A percentile compares a stretch with the other conserved stretches of the same genome.
Evolutionary conservation across 495 filamentous ascomycete species (phyloP).

Genomic region (Aspergillus nidulans): DNA sequence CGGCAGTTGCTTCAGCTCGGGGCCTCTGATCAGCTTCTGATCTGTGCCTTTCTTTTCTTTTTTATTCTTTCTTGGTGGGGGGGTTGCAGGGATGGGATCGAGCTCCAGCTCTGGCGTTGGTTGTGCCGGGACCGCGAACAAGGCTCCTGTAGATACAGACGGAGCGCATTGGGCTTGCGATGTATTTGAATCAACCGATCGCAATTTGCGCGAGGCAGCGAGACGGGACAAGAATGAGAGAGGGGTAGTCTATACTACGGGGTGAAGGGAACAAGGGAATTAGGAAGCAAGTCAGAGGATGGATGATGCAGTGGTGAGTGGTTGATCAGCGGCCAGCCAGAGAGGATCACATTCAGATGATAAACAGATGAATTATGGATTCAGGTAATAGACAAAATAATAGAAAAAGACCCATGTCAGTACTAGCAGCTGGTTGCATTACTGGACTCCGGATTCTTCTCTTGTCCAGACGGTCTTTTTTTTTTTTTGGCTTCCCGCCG

Average conservation of each 20-base stretch:
- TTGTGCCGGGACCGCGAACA: constrained; percentile 8
- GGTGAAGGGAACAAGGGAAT: background rate
- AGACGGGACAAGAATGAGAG: constrained; percentile 2
- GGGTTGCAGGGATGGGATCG: background rate
- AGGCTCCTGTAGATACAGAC: constrained; percentile 3
- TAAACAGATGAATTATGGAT: constrained; percentile 6
- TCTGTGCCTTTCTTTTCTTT: constrained; percentile 1
- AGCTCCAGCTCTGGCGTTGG: constrained; percentile 1
- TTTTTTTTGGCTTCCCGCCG: constrained; percentile 18
- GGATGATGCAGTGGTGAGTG: constrained; percentile 3
- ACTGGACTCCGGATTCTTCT: constrained; percentile 4
- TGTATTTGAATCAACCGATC: background rate
- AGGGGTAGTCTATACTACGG: constrained; percentile 1
- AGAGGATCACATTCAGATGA: constrained; percentile 3
- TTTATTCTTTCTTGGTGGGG: constrained; percentile 6
- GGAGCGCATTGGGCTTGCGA: background rate
- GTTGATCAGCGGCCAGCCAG: background rate
- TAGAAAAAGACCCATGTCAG: background rate
- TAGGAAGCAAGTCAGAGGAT: background rate
- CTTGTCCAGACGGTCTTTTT: constrained; percentile 8
- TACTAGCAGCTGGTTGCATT: background rate
- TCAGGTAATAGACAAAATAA: constrained; percentile 10
- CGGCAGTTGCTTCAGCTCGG: background rate
- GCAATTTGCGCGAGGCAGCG: background rate
- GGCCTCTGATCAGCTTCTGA: background rate